Base-by-base conservation (phyloP, 345 rosid genomes). In the Camelina laxa region DNA sequence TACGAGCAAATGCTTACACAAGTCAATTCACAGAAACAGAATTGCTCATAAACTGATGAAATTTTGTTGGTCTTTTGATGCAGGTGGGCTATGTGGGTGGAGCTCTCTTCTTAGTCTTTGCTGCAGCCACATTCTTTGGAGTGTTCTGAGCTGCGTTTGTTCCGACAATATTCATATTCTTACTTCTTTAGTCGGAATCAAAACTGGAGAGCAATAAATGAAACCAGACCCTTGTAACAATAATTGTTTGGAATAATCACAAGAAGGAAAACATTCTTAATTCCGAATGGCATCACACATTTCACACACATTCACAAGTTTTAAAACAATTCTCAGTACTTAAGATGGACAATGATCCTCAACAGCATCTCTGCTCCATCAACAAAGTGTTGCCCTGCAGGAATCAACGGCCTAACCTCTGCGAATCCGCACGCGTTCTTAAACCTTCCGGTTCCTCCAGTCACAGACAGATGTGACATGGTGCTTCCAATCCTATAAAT, bases 11-110 rank as follows among this genome's bases (percentile, higher is more conserved):
- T 56, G 19, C 44, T 45, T 73, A 62, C 74, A 47, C 33, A 67
- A 60, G 36, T 24, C 31, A 41, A 20, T 65, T 68, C 54, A 53
- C 51, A 51, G n/a, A 21, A 71, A 42, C 41, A 6, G 22, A 63
- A 67, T 53, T 33, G 10, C 8, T 22, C 51, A 49, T 48, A 62
- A 36, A 72, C 71, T 78, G 39, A 71, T 53, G 64, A 16, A 21
- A 47, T n/a, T n/a, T 53, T 63, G 49, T 19, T 35, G 65, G 6
- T 16, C 30, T 69, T 78, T 85, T 78, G 41, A 42, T 74, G 63
- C 89, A 95, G 97, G 97, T 95, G 70, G 99, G 97, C 67, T 95
- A 90, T 74, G 16, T 83, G 48, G 97, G 97, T 39, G 99, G 99
- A 79, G 88, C 72, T 55, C 79, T 92, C 80, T 95, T 95, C 83